Evolutionary conservation across 768 basidiomycete genomes (phyloP), one percentile per base, ranked within the genome.

Genomic region (Bullera alba): DNA sequence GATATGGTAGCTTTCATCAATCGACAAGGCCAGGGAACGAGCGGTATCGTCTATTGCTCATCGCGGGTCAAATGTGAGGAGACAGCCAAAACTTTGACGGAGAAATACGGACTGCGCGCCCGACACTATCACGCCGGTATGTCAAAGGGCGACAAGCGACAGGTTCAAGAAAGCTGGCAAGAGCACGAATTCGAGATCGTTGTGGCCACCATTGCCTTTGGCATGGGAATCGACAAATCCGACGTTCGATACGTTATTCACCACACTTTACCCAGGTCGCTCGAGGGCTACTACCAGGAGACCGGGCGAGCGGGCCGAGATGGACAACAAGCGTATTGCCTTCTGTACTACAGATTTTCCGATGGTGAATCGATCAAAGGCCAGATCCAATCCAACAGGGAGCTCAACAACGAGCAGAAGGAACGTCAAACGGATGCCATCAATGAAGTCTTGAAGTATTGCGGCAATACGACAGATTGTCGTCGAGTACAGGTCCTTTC

Each of bases 281-380:
- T 99, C 64, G 88, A 91, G 52, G 87, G 85, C 80, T 93, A 76
- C 55, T 91, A 90, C 63, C 90, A 97, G 75, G 95, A 99, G 75
- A 97, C 93, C 0, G 95, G 95, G 5, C 82, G 95, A 50, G 95
- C 92, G 16, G 95, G 95, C 4, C 81, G 95, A 51, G 95, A 99
- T 65, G 89, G 88, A 4, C 70, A 79, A 58, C 79, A 81, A 1
- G 84, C 95, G 0, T 82, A 85, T 44, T 99, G 95, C 72, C 72
- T 95, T 42, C 7, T 58, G 91, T 90, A 81, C 70, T 95, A 83
- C 70, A 65, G 75, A 1, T 84, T 74, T 48, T 65, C 59, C 27
- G 67, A 93, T 57, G 78, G 79, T 28, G 68, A 75, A 32, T 76
- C 73, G 30, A 75, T 83, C 23, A 73, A 79, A 54, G 76, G 73